A percentile compares a stretch with the other conserved stretches of the same genome.
Conservation (phyloP, 2,329 filamentous ascomycete genomes). For the Beauveria medogensis region DNA sequence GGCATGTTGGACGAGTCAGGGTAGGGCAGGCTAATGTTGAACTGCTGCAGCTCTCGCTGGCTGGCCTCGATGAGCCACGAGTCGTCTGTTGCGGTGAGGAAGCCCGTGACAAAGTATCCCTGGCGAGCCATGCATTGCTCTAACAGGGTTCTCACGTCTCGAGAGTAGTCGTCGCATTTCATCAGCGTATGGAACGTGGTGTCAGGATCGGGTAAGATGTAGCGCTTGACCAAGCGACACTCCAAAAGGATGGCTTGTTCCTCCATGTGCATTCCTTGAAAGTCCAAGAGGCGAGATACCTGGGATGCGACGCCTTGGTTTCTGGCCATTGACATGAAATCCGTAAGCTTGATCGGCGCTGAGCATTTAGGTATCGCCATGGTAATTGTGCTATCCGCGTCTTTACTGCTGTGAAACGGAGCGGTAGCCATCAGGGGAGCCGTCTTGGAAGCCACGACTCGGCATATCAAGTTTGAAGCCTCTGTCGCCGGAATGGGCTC, state of each 20-base stretch:
- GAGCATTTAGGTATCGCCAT: slow-evolving; percentile 2
- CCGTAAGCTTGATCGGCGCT: neutral
- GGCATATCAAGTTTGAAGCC: slow-evolving; percentile 3
- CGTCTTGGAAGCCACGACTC: slow-evolving; percentile 8
- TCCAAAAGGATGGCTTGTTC: neutral
- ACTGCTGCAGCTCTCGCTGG: neutral
- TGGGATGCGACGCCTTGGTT: slow-evolving; percentile 1
- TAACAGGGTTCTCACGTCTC: neutral
- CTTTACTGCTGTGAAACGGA: neutral
- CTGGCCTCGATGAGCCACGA: slow-evolving; percentile 1
- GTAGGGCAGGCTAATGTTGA: slow-evolving; percentile 1
- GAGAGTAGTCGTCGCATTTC: neutral
- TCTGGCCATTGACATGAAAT: slow-evolving; percentile 3
- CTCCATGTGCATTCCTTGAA: neutral
- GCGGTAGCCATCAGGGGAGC: slow-evolving; percentile 1
- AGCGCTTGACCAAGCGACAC: slow-evolving; percentile 6
- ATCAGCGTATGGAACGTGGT: slow-evolving; percentile 1
- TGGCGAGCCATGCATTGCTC: slow-evolving; percentile 1
- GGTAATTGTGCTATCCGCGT: neutral
- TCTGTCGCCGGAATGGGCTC: slow-evolving; percentile 5
- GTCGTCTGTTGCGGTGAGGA: slow-evolving; percentile 7
- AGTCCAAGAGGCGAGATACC: neutral
- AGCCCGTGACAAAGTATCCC: slow-evolving; percentile 8
- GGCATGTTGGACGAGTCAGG: neutral
- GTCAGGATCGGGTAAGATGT: slow-evolving; percentile 1